Evolutionary conservation across 306 rosid genomes (phyloP), one percentile per base, ranked within the genome.

Genomic region (Vigna trinervia): DNA sequence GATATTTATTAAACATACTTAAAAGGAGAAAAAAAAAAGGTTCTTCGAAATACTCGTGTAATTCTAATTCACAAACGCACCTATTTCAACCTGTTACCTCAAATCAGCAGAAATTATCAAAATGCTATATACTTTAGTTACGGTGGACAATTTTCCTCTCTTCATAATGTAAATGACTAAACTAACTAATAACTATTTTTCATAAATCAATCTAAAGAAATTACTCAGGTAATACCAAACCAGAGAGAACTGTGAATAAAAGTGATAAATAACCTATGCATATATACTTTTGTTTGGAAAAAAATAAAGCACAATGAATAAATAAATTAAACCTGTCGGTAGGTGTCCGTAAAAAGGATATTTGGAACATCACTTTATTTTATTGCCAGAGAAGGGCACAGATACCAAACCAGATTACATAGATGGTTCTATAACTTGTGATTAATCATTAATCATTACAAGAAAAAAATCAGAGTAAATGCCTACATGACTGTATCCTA

Each of bases 401-500:
- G 46, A 58, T 30, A 32, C 8, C 8, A 36, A 41, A 64, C 74
- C 60, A 82, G 34, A 52, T 78, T 79, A 84, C 82, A 75, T 71
- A 69, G 78, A 60, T 79, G 68, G 80, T 32, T 47, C 47, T 32
- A 17, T 64, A 83, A 57, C 45, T 46, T 26, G 54, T 79, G 71
- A 59, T 73, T 30, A 39, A 68, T 73, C 64, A 74, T 66, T 64
- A 71, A 43, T 43, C 84, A 80, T 43, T 43, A 43, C 48, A 47
- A 30, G 5, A 30, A 57, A 81, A 72, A 54, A 45, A 32, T 60
- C 46, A 73, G n/a, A 67, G 58, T 22, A 67, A 76, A 66, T 4
- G 11, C 8, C 28, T 63, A 66, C 43, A 34, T 62, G 65, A 9
- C 77, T 80, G 75, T 54, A 73, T 86, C 76, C 81, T 69, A 64